Base-by-base conservation (phyloP, 495 filamentous ascomycete genomes). In the Amphirosellinia nigrospora region DNA sequence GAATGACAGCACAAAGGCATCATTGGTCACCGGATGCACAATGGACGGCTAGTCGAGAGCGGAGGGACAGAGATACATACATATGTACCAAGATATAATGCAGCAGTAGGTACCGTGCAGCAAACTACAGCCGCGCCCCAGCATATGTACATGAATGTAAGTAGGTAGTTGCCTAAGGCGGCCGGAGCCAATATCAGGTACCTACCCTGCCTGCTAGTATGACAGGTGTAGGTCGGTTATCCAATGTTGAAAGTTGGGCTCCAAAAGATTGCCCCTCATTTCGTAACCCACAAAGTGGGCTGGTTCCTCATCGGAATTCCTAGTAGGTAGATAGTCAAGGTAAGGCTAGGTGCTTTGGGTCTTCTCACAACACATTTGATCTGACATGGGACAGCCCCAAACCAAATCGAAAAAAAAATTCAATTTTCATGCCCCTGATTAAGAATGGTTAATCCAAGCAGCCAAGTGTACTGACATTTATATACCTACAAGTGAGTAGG, bases 181-280 rank as follows among this genome's bases (percentile, higher is more conserved):
- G 56, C 56, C n/a, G 13, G 61, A 11, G 48, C 48, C 48, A 52
- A 52, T 50, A 28, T 4, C 16, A 30, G 26, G 52, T 55, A 32
- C 52, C 28, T 56, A 15, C 50, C 28, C 15, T 19, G 8, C 4
- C 1, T 53, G 15, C n/a, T n/a, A n/a, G n/a, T n/a, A n/a, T n/a
- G n/a, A n/a, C n/a, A n/a, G n/a, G n/a, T 7, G 19, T 10, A 34
- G 53, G 28, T 34, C 16, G 32, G 30, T n/a, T 58, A 58, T 36
- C 55, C 32, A 58, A 58, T 34, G 55, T 58, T 10, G 32, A 58
- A 58, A 36, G 55, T 68, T 68, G 38, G 65, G 65, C 65, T 58
- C 65, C 65, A 68, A 59, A 48, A 68, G 26, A 43, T 64, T 70
- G 60, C 68, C 68, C 68, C 68, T 70, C 68, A 70, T 70, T 70